Conservation (phyloP, 164 flowering plant genomes). For the Cinnamomum micranthum region DNA sequence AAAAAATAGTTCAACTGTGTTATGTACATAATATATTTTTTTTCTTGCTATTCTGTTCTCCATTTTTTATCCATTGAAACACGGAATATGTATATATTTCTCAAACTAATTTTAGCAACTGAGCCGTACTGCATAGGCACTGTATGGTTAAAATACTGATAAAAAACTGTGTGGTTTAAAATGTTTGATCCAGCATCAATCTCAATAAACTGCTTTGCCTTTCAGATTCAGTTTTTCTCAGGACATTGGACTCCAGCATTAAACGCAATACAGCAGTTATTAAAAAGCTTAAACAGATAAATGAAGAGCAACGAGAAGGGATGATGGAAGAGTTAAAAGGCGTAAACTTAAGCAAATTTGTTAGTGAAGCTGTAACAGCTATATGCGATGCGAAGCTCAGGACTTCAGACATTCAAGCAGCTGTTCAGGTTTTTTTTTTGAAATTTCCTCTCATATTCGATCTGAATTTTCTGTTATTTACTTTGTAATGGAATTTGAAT, state of each 20-base stretch:
- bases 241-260: slow-evolving; percentile 94
- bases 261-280: slow-evolving; percentile 93
- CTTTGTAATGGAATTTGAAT: not conserved
- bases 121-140: no score
- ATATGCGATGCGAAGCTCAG: slow-evolving; percentile 93
- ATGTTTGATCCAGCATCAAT: not conserved
- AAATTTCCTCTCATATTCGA: not conserved
- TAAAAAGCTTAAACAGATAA: slow-evolving; percentile 90
- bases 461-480: not conserved
- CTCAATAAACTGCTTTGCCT: not conserved
- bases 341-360: slow-evolving; percentile 95
- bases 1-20: not conserved
- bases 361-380: slow-evolving; percentile 96
- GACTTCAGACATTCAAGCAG: slow-evolving; percentile 86
- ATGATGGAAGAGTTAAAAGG: slow-evolving; percentile 77
- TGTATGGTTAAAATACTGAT: not conserved
- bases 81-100: not conserved
- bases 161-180: not conserved
- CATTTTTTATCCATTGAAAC: not conserved
- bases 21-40: not conserved
- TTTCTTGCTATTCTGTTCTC: not conserved
- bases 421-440: slow-evolving; percentile 70
- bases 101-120: no score
- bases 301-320: slow-evolving; percentile 88
- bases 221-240: slow-evolving; percentile 75